Conservation (phyloP, 768 basidiomycete species). For the Rhodotorula taiwanensis region DNA sequence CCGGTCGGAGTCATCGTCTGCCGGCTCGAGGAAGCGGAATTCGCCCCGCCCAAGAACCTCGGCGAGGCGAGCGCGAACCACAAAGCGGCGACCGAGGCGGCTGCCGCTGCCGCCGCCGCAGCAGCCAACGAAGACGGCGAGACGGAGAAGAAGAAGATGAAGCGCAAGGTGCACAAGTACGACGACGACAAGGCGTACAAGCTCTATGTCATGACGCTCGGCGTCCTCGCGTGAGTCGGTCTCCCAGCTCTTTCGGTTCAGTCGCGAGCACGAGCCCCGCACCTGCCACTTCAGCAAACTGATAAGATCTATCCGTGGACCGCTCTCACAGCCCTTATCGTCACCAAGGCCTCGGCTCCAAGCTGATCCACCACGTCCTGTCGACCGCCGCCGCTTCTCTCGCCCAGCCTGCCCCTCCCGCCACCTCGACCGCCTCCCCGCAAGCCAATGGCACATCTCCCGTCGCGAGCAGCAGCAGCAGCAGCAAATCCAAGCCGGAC, state of each 20-base stretch:
- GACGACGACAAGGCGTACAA: slow-evolving; percentile 6
- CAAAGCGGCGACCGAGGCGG: too few relatives aligned
- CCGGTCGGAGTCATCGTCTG: slow-evolving; percentile 84
- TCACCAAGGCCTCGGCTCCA: slow-evolving; percentile 65
- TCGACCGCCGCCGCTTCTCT: slow-evolving; percentile 39
- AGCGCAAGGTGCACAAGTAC: background rate
- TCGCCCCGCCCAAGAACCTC: slow-evolving; percentile 46
- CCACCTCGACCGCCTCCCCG: background rate
- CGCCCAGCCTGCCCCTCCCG: slow-evolving; percentile 1
- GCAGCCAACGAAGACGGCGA: background rate
- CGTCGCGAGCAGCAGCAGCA: background rate
- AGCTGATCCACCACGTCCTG: slow-evolving; percentile 62
- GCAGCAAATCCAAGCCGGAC: too few relatives aligned
- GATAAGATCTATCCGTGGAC: too few relatives aligned
- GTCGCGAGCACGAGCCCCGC: too few relatives aligned
- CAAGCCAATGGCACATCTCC: background rate
- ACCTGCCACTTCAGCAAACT: too few relatives aligned
- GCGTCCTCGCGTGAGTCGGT: slow-evolving; percentile 60
- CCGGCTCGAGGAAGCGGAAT: slow-evolving; percentile 57
- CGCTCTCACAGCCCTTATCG: slow-evolving; percentile 64
- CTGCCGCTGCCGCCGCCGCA: slow-evolving; percentile 43
- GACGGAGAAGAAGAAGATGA: background rate
- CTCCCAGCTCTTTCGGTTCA: background rate
- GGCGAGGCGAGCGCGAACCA: background rate
- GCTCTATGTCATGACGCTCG: slow-evolving; percentile 87